phyloP scores from a whole-genome alignment of 2,329 filamentous ascomycete genomes.

The Exophiala xenobiotica region DNA sequence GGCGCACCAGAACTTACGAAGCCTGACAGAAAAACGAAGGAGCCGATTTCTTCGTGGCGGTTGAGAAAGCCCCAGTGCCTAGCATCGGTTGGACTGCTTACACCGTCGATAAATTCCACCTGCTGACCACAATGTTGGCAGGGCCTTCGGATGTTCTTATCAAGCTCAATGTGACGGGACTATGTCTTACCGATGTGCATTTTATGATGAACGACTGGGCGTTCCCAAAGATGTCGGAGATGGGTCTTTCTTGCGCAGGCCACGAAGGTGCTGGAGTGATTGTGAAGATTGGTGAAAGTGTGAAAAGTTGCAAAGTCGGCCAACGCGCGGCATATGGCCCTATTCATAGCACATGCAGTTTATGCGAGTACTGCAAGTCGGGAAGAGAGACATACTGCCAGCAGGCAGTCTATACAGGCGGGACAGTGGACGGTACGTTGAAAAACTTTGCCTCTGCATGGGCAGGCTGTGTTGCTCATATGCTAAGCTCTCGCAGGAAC shows the following conservation, averaged over 20 bases:
- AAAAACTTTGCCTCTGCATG: neutral
- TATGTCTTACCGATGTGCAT: conserved; percentile 59
- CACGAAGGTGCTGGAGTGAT: conserved; percentile 48
- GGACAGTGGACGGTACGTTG: conserved; percentile 14
- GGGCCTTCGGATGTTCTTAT: conserved; percentile 56
- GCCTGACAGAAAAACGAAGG: conserved; percentile 42
- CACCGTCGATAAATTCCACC: neutral
- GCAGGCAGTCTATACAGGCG: conserved; percentile 11
- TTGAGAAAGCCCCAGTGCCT: conserved; percentile 52
- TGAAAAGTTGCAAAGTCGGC: conserved; percentile 46
- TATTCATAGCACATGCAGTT: conserved; percentile 38
- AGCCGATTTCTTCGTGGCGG: conserved; percentile 49
- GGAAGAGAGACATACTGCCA: conserved; percentile 11
- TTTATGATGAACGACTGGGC: conserved; percentile 43
- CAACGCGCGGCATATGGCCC: conserved; percentile 40
- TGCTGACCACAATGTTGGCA: conserved; percentile 25
- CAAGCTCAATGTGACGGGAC: conserved; percentile 56
- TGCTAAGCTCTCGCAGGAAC: conserved; percentile 36
- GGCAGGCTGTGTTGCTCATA: neutral
- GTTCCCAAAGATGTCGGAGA: conserved; percentile 15
- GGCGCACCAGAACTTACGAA: neutral
- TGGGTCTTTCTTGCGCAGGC: conserved; percentile 36
- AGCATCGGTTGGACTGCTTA: conserved; percentile 29
- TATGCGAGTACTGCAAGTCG: conserved; percentile 37
- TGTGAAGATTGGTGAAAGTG: conserved; percentile 44